A percentile compares a stretch with the other conserved stretches of the same genome.
Conservation (phyloP, 306 rosid species). For the Acacia confusa region DNA sequence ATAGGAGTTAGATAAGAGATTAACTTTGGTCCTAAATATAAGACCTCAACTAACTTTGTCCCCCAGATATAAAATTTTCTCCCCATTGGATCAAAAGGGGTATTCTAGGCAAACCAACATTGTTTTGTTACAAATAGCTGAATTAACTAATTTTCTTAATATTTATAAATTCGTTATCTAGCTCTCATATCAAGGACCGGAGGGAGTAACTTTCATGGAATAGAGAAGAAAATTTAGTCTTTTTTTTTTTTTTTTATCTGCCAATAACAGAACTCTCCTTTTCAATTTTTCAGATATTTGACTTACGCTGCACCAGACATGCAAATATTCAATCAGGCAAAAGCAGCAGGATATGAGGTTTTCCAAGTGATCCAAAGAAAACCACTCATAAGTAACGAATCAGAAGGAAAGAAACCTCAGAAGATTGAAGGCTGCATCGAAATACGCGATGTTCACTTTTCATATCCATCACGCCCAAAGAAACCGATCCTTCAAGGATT, state of each 20-base stretch:
- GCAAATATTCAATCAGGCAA: conserved; percentile 88
- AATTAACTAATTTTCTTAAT: no score
- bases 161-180: no score
- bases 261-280: conserved; percentile 1
- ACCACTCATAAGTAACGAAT: conserved; percentile 51
- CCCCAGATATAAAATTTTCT: no score
- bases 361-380: conserved; percentile 77
- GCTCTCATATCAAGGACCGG: no score
- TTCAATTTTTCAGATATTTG: conserved; percentile 57
- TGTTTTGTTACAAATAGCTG: no score
- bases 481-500: conserved; percentile 66
- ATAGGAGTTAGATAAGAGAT: no score
- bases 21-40: no score
- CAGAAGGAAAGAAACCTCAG: conserved; percentile 44
- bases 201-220: neutral
- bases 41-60: no score
- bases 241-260: neutral
- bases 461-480: conserved; percentile 78
- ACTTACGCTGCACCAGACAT: conserved; percentile 92
- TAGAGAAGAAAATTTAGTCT: neutral
- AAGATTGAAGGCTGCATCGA: conserved; percentile 57
- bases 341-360: conserved; percentile 83
- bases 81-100: no score
- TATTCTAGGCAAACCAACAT: no score
- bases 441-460: conserved; percentile 55